Percentiles rank a stretch among this genome's conserved stretches.
phyloP scores from a whole-genome alignment of 345 rosid genomes.

The Eucalyptus urophylla region DNA sequence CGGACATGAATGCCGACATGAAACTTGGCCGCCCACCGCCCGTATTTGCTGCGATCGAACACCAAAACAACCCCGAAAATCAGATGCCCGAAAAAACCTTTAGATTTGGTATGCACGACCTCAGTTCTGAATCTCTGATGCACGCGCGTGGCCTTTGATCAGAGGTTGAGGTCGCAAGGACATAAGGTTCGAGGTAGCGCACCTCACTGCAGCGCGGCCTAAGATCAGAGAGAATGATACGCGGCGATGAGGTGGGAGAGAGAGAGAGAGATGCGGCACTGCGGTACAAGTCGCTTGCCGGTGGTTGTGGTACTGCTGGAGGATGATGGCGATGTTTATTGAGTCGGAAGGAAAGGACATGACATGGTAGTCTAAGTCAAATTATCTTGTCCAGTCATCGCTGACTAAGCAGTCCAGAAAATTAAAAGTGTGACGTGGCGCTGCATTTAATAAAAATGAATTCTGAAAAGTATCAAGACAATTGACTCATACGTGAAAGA shows the following conservation, averaged over 20 bases:
- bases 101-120: background rate
- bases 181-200: background rate
- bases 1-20: background rate
- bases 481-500: too few relatives aligned
- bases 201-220: background rate
- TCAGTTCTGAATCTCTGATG: background rate
- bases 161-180: background rate
- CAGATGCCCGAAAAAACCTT: background rate
- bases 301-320: background rate
- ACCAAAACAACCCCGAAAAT: background rate
- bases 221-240: background rate
- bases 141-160: background rate
- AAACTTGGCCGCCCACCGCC: background rate
- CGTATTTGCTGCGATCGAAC: background rate
- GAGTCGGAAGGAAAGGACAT: background rate
- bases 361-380: background rate
- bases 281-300: background rate
- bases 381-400: background rate
- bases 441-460: background rate
- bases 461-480: background rate
- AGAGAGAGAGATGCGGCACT: background rate
- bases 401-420: background rate
- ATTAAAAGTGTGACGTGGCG: background rate
- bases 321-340: background rate
- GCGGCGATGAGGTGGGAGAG: background rate